These are phyloP conservation scores for Plasmodium knowlesi DNA, from an alignment of 169 alveolate genomes.

Conservation along the genomic window DNA sequence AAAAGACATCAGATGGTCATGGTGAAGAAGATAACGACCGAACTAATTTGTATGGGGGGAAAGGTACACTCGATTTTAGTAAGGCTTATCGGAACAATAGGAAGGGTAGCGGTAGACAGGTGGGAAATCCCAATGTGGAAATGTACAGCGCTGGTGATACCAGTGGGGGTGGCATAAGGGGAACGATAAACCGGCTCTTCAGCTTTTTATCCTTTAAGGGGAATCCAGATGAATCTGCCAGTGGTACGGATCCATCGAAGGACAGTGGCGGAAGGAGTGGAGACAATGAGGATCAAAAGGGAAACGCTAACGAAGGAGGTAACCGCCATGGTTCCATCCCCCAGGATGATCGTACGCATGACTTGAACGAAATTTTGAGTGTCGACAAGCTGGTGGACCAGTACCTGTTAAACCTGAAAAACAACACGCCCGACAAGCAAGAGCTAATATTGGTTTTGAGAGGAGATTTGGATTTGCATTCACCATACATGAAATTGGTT, in stretches of 20 bases:
- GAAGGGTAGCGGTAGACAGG: not conserved
- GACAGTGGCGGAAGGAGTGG: not conserved
- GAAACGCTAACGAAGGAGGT: not conserved
- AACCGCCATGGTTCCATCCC: not conserved
- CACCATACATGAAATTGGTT: constrained; percentile 10
- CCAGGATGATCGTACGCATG: not conserved
- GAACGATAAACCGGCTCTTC: not conserved
- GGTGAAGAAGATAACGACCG: not conserved
- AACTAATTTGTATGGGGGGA: constrained; percentile 13
- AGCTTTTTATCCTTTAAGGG: not conserved
- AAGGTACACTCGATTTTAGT: constrained; percentile 43
- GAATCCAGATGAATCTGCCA: not conserved
- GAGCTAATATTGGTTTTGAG: constrained; percentile 42
- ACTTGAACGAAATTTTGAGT: not conserved
- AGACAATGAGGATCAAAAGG: not conserved
- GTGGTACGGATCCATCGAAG: not conserved
- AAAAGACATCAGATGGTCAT: not conserved
- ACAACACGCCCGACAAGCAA: not conserved
- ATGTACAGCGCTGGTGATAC: not conserved
- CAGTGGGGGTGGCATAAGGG: not conserved
- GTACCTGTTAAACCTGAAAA: constrained; percentile 34
- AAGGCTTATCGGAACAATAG: not conserved
- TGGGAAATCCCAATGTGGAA: not conserved
- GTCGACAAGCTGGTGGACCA: constrained; percentile 47
- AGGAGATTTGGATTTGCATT: constrained; percentile 53